Base-by-base conservation (phyloP, 805 yeast species). In the Myxozyma lipomycoides region DNA sequence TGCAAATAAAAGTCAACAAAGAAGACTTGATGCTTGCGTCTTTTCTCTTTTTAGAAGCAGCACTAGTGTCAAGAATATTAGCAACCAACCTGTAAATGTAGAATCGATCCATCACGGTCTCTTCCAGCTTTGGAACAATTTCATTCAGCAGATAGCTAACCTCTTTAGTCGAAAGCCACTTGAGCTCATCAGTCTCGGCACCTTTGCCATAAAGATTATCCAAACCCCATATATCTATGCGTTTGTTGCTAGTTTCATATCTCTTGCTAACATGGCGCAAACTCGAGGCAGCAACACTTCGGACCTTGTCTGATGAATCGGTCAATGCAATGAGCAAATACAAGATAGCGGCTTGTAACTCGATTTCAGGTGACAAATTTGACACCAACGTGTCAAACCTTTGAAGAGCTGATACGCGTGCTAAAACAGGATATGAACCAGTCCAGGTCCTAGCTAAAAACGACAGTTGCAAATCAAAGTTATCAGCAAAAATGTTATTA, bases 151-250 rank as follows among this genome's bases (percentile, higher is more conserved):
- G 67, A 1, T 60, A 48, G 19, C 66, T 67, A n/a, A 81, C 79
- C 63, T 88, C 95, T 41, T 77, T 77, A 34, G 88, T 84, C 21
- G 83, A 69, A 5, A 72, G 61, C 70, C 72, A 70, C 23, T 86
- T 73, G 47, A 82, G 70, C 23, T 84, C 66, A 17, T 73, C 69
- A 10, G 70, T 61, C 2, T 78, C 72, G 10, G 72, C 60, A 6
- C 70, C 65, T 2, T 62, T 62, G 10, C 84, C 88, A 63, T 84
- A 90, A 15, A 88, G 72, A 17, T 60, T 46, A 32, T 67, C 67
- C 10, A 61, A 26, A 1, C 64, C 72, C 70, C 69, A 68, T 5
- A 64, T 55, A 53, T 59, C 41, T 18, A 59, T 28, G 28, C 45
- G 39, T 46, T 58, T 59, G 40, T 59, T 30, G 7, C 53, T 48